Evolutionary conservation across 495 filamentous ascomycete genomes (phyloP).

Genomic region (Podospora comata): DNA sequence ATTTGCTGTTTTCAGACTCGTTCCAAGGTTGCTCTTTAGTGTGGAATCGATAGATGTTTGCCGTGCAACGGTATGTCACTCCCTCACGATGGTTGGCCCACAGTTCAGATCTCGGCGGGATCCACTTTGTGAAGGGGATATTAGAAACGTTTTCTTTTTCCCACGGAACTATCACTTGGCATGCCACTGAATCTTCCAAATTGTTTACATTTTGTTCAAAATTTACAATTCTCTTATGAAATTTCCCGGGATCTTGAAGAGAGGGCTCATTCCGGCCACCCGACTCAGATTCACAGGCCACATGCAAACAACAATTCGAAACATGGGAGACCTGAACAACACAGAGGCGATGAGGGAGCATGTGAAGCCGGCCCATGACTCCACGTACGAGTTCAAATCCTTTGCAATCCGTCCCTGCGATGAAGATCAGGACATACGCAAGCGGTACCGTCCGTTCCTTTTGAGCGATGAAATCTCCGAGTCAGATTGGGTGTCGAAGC

Average conservation of each 20-base stretch:
- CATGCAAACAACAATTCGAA: not conserved
- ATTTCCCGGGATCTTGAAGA: not conserved
- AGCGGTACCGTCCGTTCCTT: conserved; percentile 60
- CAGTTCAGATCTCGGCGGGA: no score
- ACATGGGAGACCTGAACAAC: conserved; percentile 44
- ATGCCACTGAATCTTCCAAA: no score
- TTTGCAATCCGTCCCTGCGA: conserved; percentile 46
- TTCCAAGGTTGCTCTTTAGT: no score
- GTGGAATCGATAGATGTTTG: no score
- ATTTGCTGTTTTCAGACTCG: no score
- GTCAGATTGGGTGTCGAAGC: conserved; percentile 53
- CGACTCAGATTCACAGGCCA: not conserved
- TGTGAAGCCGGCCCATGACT: conserved; percentile 19
- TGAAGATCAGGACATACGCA: conserved; percentile 47
- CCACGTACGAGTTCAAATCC: conserved; percentile 28
- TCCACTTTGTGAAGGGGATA: no score
- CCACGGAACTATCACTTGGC: no score
- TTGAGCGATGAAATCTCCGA: conserved; percentile 32
- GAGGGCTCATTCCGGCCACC: not conserved
- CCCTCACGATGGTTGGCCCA: no score
- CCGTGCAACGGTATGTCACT: no score
- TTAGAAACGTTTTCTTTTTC: no score
- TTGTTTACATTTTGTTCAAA: no score
- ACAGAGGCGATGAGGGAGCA: conserved; percentile 29
- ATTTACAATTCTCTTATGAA: no score